Evolutionary conservation across 2,329 filamentous ascomycete genomes (phyloP), one percentile per base, ranked within the genome.

Genomic region (Trichoderma cornu-damae): DNA sequence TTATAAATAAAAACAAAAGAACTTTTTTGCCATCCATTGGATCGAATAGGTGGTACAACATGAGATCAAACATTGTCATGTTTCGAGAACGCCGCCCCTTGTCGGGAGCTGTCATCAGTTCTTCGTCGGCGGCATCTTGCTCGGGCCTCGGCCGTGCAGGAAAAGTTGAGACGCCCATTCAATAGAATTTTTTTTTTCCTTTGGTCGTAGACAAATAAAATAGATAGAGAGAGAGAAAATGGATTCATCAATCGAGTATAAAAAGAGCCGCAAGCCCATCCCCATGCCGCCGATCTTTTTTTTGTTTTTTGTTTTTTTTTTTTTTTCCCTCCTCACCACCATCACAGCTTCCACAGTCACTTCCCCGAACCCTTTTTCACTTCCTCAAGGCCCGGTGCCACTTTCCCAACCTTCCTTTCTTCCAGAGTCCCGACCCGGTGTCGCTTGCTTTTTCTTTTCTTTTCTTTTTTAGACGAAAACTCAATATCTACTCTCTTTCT

Each of bases 351-450:
- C 53, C 34, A 37, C 54, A 49, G 34, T 48, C 54, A 57, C 47
- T 50, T 49, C 38, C 38, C 26, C 40, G 20, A 38, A 51, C 42
- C 24, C 47, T 30, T n/a, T n/a, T n/a, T 46, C 22, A 32, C 26
- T 37, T 42, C n/a, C 30, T 51, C 37, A 42, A 57, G 57, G 57
- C 57, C 57, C 43, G 57, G 57, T n/a, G 57, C 51, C 57, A 30
- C 44, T 50, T 59, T 56, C 53, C 43, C 35, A 47, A 48, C 34
- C 53, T 53, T 60, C 37, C 28, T 42, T 60, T 58, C 52, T 48
- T 26, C 52, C 22, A 34, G 43, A 57, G 34, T 50, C 43, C 24
- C 56, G 61, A 59, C 61, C 61, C 46, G 61, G 61, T 35, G 61
- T 62, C 61, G 57, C 44, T 61, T 48, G 55, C 57, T 47, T 32